Evolutionary conservation across 192 early-diverging fungal species (phyloP).

Genomic region (Coemansia sp.): DNA sequence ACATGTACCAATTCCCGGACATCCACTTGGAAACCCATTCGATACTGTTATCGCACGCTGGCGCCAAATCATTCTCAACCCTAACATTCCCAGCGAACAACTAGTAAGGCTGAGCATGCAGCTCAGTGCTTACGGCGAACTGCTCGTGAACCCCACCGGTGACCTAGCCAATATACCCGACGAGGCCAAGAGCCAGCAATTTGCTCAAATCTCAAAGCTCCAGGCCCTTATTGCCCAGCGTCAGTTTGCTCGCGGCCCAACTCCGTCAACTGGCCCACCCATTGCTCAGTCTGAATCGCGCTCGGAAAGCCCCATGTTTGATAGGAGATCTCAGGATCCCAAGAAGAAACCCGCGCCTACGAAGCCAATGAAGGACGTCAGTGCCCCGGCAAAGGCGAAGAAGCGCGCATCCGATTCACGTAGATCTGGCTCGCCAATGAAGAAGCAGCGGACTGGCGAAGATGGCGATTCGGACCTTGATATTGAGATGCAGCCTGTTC

Average conservation of each 20-base stretch:
- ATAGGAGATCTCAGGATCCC: slow-evolving; percentile 13
- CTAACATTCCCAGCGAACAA: slow-evolving; percentile 32
- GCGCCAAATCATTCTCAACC: slow-evolving; percentile 47
- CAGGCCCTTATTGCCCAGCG: slow-evolving; percentile 48
- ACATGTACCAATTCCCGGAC: background rate
- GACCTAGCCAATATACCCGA: slow-evolving; percentile 23
- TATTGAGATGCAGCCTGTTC: slow-evolving; percentile 8
- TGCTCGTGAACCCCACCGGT: slow-evolving; percentile 11
- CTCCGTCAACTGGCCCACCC: background rate
- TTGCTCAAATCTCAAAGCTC: slow-evolving; percentile 41
- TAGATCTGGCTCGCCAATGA: slow-evolving; percentile 22
- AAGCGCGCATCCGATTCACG: slow-evolving; percentile 31
- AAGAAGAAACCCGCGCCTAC: slow-evolving; percentile 10
- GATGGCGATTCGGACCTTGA: slow-evolving; percentile 16
- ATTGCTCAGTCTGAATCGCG: slow-evolving; percentile 28
- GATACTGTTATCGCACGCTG: slow-evolving; percentile 35
- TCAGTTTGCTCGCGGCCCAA: slow-evolving; percentile 24
- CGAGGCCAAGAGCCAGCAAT: slow-evolving; percentile 34
- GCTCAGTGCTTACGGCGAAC: slow-evolving; percentile 38
- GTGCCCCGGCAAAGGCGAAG: slow-evolving; percentile 12
- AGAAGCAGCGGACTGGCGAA: slow-evolving; percentile 16
- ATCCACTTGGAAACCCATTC: background rate
- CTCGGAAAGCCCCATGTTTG: slow-evolving; percentile 28
- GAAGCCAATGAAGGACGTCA: background rate
- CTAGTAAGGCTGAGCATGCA: slow-evolving; percentile 46